phyloP scores from a whole-genome alignment of 2,329 filamentous ascomycete species.

The Venturia asperata region DNA sequence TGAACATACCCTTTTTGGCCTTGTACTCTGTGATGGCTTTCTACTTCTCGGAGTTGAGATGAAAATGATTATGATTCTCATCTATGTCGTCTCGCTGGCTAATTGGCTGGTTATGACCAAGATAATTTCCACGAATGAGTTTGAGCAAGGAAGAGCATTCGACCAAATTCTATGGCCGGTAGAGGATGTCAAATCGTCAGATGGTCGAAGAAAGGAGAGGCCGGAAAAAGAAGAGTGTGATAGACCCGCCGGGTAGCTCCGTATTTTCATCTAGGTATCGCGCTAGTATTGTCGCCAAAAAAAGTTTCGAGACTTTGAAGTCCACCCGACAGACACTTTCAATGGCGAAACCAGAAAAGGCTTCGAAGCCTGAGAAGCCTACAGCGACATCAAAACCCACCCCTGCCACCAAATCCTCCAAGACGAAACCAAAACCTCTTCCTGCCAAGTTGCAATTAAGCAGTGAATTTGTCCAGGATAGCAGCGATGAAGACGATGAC shows the following conservation, averaged over 20 bases:
- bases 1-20: no score
- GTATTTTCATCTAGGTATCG: neutral
- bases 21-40: no score
- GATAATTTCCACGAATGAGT: no score
- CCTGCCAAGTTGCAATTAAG: slow-evolving; percentile 13
- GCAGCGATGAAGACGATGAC: slow-evolving; percentile 13
- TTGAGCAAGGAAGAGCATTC: no score
- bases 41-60: no score
- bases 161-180: no score
- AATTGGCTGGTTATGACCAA: no score
- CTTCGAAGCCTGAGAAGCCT: neutral
- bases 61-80: no score
- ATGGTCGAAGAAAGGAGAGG: no score
- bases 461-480: slow-evolving; percentile 15
- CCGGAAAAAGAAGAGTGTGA: no score
- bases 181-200: no score
- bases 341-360: slow-evolving; percentile 10
- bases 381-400: neutral
- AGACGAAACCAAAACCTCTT: neutral
- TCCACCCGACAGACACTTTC: neutral
- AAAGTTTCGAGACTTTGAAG: neutral
- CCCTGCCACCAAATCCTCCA: neutral
- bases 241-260: neutral
- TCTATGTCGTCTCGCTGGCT: no score
- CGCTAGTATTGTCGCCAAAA: neutral